These are phyloP conservation scores for Neotropicomus parvogracilis DNA, from an alignment of 1,284 basidiomycete genomes.

Conservation along the genomic window DNA sequence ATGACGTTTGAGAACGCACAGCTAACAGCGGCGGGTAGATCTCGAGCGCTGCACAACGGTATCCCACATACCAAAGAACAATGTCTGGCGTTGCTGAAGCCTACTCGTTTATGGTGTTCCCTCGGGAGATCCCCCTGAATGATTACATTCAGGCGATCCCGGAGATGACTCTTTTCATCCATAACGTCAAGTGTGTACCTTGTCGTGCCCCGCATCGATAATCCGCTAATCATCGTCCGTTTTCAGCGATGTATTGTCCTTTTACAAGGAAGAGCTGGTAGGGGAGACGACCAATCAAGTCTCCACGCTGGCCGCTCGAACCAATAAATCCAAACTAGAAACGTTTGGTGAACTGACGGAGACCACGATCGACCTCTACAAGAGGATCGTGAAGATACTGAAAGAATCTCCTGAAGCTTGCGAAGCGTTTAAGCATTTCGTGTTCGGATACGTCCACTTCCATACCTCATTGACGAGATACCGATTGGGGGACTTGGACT, in stretches of 20 bases:
- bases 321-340: conserved; percentile 25
- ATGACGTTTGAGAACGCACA: neutral
- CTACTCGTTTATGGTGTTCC: conserved; percentile 32
- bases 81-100: conserved; percentile 31
- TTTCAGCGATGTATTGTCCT: conserved; percentile 39
- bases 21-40: conserved; percentile 13
- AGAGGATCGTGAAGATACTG: conserved; percentile 17
- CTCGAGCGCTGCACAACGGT: conserved; percentile 18
- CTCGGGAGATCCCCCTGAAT: conserved; percentile 23
- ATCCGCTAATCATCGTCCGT: neutral
- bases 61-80: conserved; percentile 30
- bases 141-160: conserved; percentile 36
- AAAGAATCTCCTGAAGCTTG: conserved; percentile 14
- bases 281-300: conserved; percentile 36
- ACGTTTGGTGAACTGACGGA: conserved; percentile 25
- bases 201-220: neutral
- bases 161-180: conserved; percentile 30
- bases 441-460: conserved; percentile 22
- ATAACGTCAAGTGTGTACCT: conserved; percentile 33
- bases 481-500: conserved; percentile 15
- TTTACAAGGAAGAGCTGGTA: conserved; percentile 40
- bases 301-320: conserved; percentile 27
- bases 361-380: conserved; percentile 20
- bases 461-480: conserved; percentile 22
- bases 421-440: conserved; percentile 16